A percentile compares a stretch with the other conserved stretches of the same genome.
These are phyloP conservation scores for Draba incana DNA, from an alignment of 345 rosid species.

Conservation along the genomic window DNA sequence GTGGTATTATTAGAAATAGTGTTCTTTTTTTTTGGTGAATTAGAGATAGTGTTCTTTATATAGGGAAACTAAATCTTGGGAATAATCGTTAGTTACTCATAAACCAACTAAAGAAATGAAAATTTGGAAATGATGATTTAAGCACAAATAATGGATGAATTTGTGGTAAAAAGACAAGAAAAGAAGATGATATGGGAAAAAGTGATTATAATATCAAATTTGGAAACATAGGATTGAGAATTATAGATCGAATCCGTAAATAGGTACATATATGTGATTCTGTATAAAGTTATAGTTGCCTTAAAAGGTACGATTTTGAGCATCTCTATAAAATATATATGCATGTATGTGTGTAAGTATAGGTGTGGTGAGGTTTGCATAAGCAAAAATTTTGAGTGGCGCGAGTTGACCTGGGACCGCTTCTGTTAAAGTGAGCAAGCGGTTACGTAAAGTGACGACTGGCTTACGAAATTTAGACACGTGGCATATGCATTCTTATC, in stretches of 20 bases:
- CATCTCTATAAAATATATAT: constrained; percentile 21
- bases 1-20: no score
- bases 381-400: constrained; percentile 22
- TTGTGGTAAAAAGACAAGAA: constrained; percentile 28
- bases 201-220: background rate
- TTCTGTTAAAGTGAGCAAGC: constrained; percentile 9
- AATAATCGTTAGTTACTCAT: background rate
- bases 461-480: constrained; percentile 11
- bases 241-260: background rate
- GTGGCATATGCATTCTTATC: background rate
- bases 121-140: constrained; percentile 8
- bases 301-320: constrained; percentile 40
- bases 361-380: constrained; percentile 14
- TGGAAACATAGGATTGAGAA: constrained; percentile 17
- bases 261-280: constrained; percentile 14
- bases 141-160: constrained; percentile 23
- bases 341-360: background rate
- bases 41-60: no score
- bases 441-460: constrained; percentile 39
- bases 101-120: constrained; percentile 12
- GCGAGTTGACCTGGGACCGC: constrained; percentile 33
- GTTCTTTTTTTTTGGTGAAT: no score
- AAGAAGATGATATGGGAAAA: constrained; percentile 8
- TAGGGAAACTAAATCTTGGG: background rate
- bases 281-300: constrained; percentile 33